phyloP scores from a whole-genome alignment of 106 monocot species.

The Dendrobium catenatum region DNA sequence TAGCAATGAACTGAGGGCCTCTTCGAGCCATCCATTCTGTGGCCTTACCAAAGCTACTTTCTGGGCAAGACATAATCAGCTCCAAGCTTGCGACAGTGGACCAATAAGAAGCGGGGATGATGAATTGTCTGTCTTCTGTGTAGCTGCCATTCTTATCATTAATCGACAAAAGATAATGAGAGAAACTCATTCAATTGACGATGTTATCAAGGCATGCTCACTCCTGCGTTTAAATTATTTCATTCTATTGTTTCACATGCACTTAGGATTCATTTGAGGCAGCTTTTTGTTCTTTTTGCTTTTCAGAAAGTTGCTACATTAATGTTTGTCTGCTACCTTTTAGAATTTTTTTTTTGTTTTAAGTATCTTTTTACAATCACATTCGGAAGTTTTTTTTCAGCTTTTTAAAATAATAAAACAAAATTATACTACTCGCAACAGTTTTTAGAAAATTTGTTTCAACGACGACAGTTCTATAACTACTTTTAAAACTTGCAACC shows the following conservation, averaged over 20 bases:
- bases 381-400: no score
- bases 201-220: conserved; percentile 76
- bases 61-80: conserved; percentile 48
- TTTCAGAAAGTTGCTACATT: no score
- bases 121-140: conserved; percentile 90
- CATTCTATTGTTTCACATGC: not conserved
- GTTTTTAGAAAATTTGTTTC: no score
- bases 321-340: no score
- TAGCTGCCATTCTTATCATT: conserved; percentile 84
- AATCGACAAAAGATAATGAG: conserved; percentile 92
- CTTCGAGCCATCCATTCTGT: conserved; percentile 74
- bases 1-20: conserved; percentile 37
- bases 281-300: no score
- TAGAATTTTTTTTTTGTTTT: no score
- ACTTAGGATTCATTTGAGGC: no score
- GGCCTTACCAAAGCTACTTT: conserved; percentile 77
- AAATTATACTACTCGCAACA: no score
- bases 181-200: conserved; percentile 81
- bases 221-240: not conserved
- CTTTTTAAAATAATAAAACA: no score
- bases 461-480: no score
- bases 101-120: conserved; percentile 45
- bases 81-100: conserved; percentile 17
- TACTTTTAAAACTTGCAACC: no score
- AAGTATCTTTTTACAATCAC: no score